Percentiles rank a stretch among this genome's conserved stretches.
These are phyloP conservation scores for Cerrena zonata DNA, from an alignment of 1,284 basidiomycete species.

Conservation along the genomic window DNA sequence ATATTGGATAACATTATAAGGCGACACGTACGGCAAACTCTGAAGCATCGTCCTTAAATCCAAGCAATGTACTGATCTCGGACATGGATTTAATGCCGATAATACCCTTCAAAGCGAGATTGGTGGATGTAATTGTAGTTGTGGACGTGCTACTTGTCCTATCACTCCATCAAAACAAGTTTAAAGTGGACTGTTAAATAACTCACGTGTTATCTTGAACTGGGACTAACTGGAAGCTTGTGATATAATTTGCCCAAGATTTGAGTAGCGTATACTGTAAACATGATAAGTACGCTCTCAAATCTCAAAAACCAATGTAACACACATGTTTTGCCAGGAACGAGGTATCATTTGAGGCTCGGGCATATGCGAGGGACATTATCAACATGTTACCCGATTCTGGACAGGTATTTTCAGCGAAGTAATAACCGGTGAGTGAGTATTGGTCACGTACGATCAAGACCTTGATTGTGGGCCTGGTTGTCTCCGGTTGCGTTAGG, in stretches of 20 bases:
- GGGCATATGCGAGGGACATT: conserved; percentile 62
- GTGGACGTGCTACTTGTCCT: conserved; percentile 60
- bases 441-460: conserved; percentile 1
- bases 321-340: conserved; percentile 48
- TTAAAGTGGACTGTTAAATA: neutral
- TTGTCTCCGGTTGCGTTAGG: conserved; percentile 25
- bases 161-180: conserved; percentile 21
- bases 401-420: conserved; percentile 18
- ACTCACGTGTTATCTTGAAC: conserved; percentile 38
- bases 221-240: conserved; percentile 52
- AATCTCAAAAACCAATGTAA: no score
- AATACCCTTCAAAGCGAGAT: conserved; percentile 69
- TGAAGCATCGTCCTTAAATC: conserved; percentile 36
- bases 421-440: neutral
- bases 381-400: conserved; percentile 72
- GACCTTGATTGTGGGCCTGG: conserved; percentile 18
- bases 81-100: conserved; percentile 65
- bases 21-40: conserved; percentile 43
- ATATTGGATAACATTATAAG: conserved; percentile 12
- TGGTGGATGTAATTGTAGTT: conserved; percentile 46
- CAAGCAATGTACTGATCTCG: conserved; percentile 47
- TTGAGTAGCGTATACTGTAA: conserved; percentile 46
- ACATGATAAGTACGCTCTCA: neutral
- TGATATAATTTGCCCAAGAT: conserved; percentile 66
- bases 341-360: conserved; percentile 48